phyloP scores from a whole-genome alignment of 192 early-diverging fungal genomes.

The Coemansia sp. region DNA sequence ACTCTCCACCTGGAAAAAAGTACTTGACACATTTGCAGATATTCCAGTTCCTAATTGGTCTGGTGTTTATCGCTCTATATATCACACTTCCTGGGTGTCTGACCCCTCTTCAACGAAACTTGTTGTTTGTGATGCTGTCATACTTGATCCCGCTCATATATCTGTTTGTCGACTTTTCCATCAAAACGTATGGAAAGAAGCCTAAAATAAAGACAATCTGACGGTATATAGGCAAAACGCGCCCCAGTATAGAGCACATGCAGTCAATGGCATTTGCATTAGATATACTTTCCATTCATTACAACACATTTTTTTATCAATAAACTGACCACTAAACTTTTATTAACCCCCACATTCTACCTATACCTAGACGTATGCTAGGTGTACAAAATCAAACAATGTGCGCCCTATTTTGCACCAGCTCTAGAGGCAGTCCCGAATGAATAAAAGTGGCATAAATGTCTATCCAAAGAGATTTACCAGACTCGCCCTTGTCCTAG shows the following conservation, averaged over 20 bases:
- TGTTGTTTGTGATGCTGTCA: slow-evolving; percentile 68
- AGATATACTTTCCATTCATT: not conserved
- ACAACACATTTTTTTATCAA: not conserved
- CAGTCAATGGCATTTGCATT: not conserved
- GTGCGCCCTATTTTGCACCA: too few relatives aligned
- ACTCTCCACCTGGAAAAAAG: slow-evolving; percentile 79
- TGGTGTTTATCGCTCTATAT: slow-evolving; percentile 66
- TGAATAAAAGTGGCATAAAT: too few relatives aligned
- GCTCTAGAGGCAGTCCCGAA: too few relatives aligned
- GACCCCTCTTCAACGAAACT: slow-evolving; percentile 63
- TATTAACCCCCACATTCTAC: too few relatives aligned
- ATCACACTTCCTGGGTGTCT: slow-evolving; percentile 65
- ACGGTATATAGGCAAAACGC: not conserved
- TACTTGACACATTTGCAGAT: slow-evolving; percentile 87
- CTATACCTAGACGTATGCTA: too few relatives aligned
- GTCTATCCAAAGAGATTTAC: too few relatives aligned
- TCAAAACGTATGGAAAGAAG: slow-evolving; percentile 66
- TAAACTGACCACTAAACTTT: not conserved
- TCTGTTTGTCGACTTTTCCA: slow-evolving; percentile 83
- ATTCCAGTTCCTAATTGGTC: slow-evolving; percentile 81
- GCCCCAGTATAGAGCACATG: not conserved
- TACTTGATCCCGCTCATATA: slow-evolving; percentile 80
- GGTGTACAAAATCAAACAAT: too few relatives aligned
- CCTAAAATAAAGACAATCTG: slow-evolving; percentile 35
- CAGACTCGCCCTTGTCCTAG: too few relatives aligned